Evolutionary conservation across 192 early-diverging fungal species (phyloP).

Genomic region (Coemansia sp.): DNA sequence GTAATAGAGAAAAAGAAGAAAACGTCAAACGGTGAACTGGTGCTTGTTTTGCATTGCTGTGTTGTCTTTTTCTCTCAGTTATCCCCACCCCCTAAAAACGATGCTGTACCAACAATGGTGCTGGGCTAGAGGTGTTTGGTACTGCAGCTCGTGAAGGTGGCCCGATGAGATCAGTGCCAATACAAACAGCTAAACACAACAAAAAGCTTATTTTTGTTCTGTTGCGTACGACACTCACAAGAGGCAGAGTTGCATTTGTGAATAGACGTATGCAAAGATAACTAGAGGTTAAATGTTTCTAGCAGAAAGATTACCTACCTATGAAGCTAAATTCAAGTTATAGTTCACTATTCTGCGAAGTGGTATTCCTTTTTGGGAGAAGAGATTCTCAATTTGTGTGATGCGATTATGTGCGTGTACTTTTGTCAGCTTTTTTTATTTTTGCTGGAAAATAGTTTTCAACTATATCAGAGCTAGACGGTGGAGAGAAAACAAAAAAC

Average conservation of each 20-base stretch:
- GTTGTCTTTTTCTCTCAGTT: background rate
- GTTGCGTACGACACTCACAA: too few species aligned
- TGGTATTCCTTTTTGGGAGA: background rate
- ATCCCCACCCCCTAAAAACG: background rate
- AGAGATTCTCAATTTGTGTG: background rate
- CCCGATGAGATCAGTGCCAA: too few species aligned
- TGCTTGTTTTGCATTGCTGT: background rate
- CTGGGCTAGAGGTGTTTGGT: too few species aligned
- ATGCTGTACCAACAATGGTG: too few species aligned
- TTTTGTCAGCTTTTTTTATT: conserved; percentile 5
- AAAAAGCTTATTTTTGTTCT: too few species aligned
- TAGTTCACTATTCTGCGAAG: background rate
- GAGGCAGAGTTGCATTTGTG: background rate
- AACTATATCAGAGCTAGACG: background rate
- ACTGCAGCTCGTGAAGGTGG: too few species aligned
- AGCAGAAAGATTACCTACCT: background rate
- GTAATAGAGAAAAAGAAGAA: background rate
- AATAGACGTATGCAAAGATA: background rate
- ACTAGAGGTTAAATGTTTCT: background rate
- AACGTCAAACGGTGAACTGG: background rate
- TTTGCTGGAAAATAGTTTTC: background rate
- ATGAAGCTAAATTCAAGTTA: background rate
- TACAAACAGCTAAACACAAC: too few species aligned
- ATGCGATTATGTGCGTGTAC: background rate
- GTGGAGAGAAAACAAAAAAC: conserved; percentile 17